These are phyloP conservation scores for Solanum chmielewskii DNA, from an alignment of 257 asterid genomes.

Conservation along the genomic window DNA sequence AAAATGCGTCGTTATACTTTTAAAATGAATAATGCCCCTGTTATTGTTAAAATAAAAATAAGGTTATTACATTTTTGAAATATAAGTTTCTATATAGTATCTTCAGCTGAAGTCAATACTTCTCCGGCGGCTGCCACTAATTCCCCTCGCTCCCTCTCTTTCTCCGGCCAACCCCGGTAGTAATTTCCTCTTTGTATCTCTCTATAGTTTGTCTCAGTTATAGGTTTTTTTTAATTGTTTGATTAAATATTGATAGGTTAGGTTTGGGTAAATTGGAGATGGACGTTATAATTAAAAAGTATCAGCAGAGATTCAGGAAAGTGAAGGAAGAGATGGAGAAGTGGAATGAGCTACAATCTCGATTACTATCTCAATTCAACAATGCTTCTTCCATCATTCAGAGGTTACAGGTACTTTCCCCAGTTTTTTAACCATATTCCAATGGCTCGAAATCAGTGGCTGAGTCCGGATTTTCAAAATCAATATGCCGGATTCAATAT, in stretches of 20 bases:
- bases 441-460: background rate
- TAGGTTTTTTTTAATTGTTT: background rate
- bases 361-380: slow-evolving; percentile 44
- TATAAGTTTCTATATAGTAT: too few species aligned
- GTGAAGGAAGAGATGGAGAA: slow-evolving; percentile 47
- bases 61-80: background rate
- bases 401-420: slow-evolving; percentile 51
- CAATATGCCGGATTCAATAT: background rate
- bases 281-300: slow-evolving; percentile 54
- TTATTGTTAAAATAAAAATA: too few species aligned
- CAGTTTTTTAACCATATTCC: background rate
- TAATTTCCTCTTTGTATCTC: background rate
- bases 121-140: background rate
- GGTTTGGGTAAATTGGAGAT: slow-evolving; percentile 9
- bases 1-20: too few species aligned
- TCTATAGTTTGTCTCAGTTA: background rate
- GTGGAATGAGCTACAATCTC: slow-evolving; percentile 70
- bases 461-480: background rate
- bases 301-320: slow-evolving; percentile 54
- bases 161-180: background rate
- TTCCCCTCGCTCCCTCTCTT: background rate
- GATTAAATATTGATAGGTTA: background rate
- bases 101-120: background rate
- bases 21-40: too few species aligned
- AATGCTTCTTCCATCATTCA: slow-evolving; percentile 60